A percentile compares a stretch with the other conserved stretches of the same genome.
Conservation (phyloP, 164 flowering plant species). For the Kingdonia uniflora region DNA sequence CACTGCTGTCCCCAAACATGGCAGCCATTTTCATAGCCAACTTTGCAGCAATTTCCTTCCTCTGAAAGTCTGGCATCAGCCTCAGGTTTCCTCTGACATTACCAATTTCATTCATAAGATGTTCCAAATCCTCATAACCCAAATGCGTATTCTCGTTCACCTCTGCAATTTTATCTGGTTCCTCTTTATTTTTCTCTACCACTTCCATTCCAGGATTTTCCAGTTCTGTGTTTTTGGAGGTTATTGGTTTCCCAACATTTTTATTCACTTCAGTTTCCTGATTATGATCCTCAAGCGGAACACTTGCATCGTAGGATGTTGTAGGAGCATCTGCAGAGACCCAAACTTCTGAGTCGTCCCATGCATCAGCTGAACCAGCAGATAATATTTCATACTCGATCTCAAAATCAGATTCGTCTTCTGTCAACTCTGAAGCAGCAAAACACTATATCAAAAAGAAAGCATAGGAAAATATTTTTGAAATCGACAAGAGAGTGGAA, state of each 20-base stretch:
- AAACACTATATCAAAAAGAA: background rate
- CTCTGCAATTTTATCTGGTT: conserved; percentile 14
- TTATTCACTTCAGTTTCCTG: conserved; percentile 6
- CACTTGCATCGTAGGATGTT: conserved; percentile 7
- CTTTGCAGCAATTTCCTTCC: conserved; percentile 89
- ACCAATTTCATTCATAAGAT: conserved; percentile 80
- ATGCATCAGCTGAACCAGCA: conserved; percentile 73
- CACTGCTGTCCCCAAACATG: conserved; percentile 72
- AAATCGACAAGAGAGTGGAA: background rate
- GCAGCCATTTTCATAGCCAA: conserved; percentile 91
- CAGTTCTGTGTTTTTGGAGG: conserved; percentile 16
- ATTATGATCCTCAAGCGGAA: conserved; percentile 9
- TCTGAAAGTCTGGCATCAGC: conserved; percentile 86
- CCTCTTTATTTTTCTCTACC: conserved; percentile 5
- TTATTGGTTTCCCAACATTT: conserved; percentile 20
- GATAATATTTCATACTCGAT: conserved; percentile 74
- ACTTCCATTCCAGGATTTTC: conserved; percentile 18
- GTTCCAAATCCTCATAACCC: conserved; percentile 67
- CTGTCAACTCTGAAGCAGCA: conserved; percentile 47
- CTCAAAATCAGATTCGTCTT: conserved; percentile 77
- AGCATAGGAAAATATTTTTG: conserved; percentile 4
- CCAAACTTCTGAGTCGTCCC: conserved; percentile 63
- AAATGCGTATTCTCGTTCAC: conserved; percentile 21
- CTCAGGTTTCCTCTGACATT: conserved; percentile 66
- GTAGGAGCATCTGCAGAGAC: conserved; percentile 35